phyloP scores from a whole-genome alignment of 768 basidiomycete species.

The Psilocybe cyanescens region DNA sequence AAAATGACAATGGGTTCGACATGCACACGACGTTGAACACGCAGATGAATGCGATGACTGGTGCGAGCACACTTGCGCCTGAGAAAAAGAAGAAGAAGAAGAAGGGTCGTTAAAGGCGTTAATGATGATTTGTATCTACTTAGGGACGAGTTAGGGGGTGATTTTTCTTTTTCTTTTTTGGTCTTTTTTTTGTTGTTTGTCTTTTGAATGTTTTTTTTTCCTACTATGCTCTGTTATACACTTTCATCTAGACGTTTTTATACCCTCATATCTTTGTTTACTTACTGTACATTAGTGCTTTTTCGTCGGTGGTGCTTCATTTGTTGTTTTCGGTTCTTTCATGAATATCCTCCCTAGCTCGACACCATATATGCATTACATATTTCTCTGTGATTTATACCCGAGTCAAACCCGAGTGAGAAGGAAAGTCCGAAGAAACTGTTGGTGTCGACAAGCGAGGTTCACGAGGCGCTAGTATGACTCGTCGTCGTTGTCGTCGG shows the following conservation, averaged over 20 bases:
- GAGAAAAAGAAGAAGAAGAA: slow-evolving; percentile 15
- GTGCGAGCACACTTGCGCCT: neutral
- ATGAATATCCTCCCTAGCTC: too few relatives aligned
- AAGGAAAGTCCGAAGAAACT: neutral
- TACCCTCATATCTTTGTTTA: neutral
- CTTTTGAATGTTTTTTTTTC: slow-evolving; percentile 1
- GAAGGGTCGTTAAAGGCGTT: slow-evolving; percentile 15
- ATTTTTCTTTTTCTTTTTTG: slow-evolving; percentile 8
- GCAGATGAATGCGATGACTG: slow-evolving; percentile 20
- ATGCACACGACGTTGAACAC: slow-evolving; percentile 25
- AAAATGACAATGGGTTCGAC: slow-evolving; percentile 25
- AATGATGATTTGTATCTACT: neutral
- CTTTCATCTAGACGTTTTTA: neutral
- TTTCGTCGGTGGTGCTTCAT: neutral
- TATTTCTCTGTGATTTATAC: neutral
- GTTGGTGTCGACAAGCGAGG: neutral
- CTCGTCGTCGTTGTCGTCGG: neutral
- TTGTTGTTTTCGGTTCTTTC: neutral
- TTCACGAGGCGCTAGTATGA: neutral
- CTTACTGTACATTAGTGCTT: neutral
- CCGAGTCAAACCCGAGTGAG: neutral
- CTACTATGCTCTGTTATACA: slow-evolving; percentile 5
- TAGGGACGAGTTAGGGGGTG: neutral
- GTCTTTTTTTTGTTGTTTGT: neutral
- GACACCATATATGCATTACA: neutral